A percentile compares a stretch with the other conserved stretches of the same genome.
phyloP scores from a whole-genome alignment of 805 yeast genomes.

The Kodamaea sagamina region DNA sequence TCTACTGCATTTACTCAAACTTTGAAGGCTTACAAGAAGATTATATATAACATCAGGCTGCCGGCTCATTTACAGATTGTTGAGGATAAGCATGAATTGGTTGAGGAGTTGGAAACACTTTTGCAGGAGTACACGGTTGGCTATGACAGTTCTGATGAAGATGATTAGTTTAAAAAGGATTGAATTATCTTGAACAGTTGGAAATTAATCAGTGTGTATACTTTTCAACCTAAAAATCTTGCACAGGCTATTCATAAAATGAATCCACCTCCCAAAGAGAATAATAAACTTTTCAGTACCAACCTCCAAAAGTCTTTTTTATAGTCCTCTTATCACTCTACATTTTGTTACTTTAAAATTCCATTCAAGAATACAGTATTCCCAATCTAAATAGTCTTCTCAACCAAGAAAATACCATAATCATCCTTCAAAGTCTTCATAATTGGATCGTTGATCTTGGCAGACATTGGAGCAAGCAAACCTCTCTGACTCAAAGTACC shows the following conservation, averaged over 20 bases:
- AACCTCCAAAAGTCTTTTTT: no score
- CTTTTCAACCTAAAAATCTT: no score
- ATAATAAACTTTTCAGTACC: neutral
- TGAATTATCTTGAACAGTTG: no score
- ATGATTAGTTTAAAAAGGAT: neutral
- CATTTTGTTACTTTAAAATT: no score
- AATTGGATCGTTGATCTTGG: slow-evolving; percentile 87
- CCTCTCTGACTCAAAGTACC: slow-evolving; percentile 81
- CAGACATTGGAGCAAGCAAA: slow-evolving; percentile 87
- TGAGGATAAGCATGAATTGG: slow-evolving; percentile 57
- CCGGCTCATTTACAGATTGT: slow-evolving; percentile 19
- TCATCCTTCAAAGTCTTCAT: slow-evolving; percentile 89
- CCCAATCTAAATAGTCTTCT: slow-evolving; percentile 34
- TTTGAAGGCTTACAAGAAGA: slow-evolving; percentile 29
- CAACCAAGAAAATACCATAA: slow-evolving; percentile 83
- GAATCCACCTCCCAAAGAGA: no score
- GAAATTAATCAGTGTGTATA: no score
- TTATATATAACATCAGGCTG: slow-evolving; percentile 25
- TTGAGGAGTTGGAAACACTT: slow-evolving; percentile 48
- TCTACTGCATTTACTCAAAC: slow-evolving; percentile 25
- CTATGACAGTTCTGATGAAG: slow-evolving; percentile 30
- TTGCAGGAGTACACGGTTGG: slow-evolving; percentile 54
- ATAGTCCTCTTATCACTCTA: no score
- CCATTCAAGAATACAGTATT: no score
- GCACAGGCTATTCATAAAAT: no score